phyloP scores from a whole-genome alignment of 345 rosid genomes.

The Salix viminalis region DNA sequence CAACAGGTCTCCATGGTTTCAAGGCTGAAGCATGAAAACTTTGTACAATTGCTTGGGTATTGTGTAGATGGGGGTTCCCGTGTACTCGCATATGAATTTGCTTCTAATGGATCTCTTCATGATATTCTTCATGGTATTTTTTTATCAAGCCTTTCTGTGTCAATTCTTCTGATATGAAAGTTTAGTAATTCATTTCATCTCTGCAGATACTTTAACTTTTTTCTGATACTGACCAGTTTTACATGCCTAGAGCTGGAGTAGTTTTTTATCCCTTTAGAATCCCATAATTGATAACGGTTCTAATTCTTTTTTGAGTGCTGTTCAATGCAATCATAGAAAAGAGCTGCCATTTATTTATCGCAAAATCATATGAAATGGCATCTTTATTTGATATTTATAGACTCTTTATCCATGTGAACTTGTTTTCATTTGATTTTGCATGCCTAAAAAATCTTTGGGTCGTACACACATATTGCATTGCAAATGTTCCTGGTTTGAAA shows the following conservation, averaged over 20 bases:
- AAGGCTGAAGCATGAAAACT: slow-evolving; percentile 77
- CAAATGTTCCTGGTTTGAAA: not conserved
- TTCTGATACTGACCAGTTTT: not conserved
- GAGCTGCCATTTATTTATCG: not conserved
- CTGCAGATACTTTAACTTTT: not conserved
- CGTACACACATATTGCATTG: not conserved
- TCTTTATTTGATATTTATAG: not conserved
- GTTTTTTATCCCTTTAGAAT: not conserved
- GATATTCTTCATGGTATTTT: slow-evolving; percentile 76
- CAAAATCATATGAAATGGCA: not conserved
- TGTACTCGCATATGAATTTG: slow-evolving; percentile 78
- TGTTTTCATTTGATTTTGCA: not conserved
- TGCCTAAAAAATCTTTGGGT: not conserved
- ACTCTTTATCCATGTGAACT: not conserved
- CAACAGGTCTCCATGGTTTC: slow-evolving; percentile 86
- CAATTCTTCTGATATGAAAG: not conserved
- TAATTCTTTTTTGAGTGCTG: not conserved
- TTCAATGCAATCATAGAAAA: not conserved
- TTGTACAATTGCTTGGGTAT: slow-evolving; percentile 76
- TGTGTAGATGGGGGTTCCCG: slow-evolving; percentile 79
- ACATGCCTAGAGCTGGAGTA: not conserved
- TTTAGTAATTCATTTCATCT: not conserved
- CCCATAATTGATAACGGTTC: not conserved
- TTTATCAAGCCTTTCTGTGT: not conserved
- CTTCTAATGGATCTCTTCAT: slow-evolving; percentile 92